These are phyloP conservation scores for Aspergillus wentii DNA, from an alignment of 495 filamentous ascomycete genomes.

Conservation along the genomic window DNA sequence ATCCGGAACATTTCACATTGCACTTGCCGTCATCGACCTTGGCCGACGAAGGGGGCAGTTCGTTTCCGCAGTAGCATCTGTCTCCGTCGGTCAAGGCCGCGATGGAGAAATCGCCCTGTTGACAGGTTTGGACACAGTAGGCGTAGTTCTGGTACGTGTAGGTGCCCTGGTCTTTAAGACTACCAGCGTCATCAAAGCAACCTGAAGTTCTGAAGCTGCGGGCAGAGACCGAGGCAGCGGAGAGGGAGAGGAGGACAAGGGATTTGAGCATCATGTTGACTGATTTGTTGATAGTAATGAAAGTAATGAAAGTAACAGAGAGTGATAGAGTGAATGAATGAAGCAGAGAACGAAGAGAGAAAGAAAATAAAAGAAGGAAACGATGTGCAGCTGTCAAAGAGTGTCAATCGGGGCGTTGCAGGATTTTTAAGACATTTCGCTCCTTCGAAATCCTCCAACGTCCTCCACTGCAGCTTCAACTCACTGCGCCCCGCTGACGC, in stretches of 20 bases:
- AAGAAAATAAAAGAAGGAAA: neutral
- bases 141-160: too few relatives aligned
- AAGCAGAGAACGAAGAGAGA: neutral
- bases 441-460: too few relatives aligned
- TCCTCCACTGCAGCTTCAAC: too few relatives aligned
- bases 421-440: too few relatives aligned
- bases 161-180: too few relatives aligned
- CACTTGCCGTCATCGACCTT: slow-evolving; percentile 30
- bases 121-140: too few relatives aligned
- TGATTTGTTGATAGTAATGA: neutral
- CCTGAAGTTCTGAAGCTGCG: too few relatives aligned
- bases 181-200: too few relatives aligned
- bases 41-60: slow-evolving; percentile 19
- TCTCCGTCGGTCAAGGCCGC: slow-evolving; percentile 25
- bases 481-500: too few relatives aligned
- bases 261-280: neutral
- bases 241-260: neutral
- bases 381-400: neutral
- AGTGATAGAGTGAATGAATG: neutral
- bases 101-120: slow-evolving; percentile 24
- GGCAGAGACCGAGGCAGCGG: neutral
- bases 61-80: slow-evolving; percentile 33
- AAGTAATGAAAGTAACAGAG: too few relatives aligned
- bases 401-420: neutral
- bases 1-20: slow-evolving; percentile 28